Evolutionary conservation across 768 basidiomycete species (phyloP).

Genomic region (Neoboletus brunneissimus): DNA sequence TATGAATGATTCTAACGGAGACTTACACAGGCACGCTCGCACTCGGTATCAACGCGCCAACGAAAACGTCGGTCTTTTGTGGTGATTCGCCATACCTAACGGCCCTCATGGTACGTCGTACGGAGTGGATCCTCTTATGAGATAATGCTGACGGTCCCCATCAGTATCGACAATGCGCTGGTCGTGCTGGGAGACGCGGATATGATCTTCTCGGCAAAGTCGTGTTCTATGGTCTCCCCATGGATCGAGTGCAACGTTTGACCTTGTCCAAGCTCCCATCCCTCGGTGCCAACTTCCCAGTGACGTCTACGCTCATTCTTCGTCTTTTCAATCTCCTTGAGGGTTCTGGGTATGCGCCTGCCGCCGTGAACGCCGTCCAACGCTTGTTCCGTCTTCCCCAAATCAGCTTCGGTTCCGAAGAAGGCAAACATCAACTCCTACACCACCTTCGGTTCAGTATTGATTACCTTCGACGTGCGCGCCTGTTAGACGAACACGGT

Average conservation of each 20-base stretch:
- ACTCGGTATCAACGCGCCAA: constrained; percentile 72
- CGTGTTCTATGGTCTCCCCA: constrained; percentile 65
- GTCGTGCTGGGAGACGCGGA: constrained; percentile 70
- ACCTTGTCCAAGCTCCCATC: constrained; percentile 61
- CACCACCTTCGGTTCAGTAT: constrained; percentile 70
- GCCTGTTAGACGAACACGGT: constrained; percentile 52
- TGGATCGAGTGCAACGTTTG: constrained; percentile 62
- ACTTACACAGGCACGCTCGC: constrained; percentile 56
- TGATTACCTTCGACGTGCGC: constrained; percentile 61
- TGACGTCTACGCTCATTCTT: constrained; percentile 63
- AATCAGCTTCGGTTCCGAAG: constrained; percentile 53
- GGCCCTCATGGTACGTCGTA: constrained; percentile 51
- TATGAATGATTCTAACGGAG: background rate
- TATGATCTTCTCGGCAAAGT: constrained; percentile 70
- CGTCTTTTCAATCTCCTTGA: constrained; percentile 64
- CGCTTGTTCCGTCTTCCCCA: constrained; percentile 57
- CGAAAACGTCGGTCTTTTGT: constrained; percentile 62
- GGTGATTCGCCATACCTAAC: constrained; percentile 61
- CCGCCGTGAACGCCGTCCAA: constrained; percentile 48
- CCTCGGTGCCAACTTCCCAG: constrained; percentile 61
- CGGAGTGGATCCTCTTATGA: background rate
- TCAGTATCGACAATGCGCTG: constrained; percentile 72
- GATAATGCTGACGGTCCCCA: background rate
- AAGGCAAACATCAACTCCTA: constrained; percentile 53
- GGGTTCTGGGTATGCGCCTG: constrained; percentile 51